Conservation (phyloP, 2,329 filamentous ascomycete species). For the Pochonia chlamydosporia region DNA sequence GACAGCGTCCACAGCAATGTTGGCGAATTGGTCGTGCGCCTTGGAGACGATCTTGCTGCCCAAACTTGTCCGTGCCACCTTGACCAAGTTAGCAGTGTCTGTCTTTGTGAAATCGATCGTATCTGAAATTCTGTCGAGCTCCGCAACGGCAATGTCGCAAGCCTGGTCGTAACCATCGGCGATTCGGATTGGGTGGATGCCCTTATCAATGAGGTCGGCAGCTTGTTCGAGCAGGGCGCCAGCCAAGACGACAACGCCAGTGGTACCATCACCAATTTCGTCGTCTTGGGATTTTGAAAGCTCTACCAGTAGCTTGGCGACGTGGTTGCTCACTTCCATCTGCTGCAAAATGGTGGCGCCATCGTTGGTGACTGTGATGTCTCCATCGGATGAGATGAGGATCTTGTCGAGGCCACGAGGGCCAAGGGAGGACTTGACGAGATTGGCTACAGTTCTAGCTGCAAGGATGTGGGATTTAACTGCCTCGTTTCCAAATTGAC, state of each 20-base stretch:
- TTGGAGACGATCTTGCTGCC: constrained; percentile 99
- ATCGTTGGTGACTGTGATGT: constrained; percentile 99
- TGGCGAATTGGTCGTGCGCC: constrained; percentile 94
- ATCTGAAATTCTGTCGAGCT: constrained; percentile 91
- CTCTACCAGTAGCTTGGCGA: constrained; percentile 93
- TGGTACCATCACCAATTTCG: constrained; percentile 97
- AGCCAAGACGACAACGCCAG: constrained; percentile 92
- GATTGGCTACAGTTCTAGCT: constrained; percentile 90
- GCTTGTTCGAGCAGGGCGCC: constrained; percentile 94
- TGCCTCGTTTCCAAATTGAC: constrained; percentile 92
- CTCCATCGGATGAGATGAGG: constrained; percentile 94
- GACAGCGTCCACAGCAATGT: constrained; percentile 95
- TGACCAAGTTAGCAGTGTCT: constrained; percentile 79
- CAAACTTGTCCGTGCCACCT: constrained; percentile 91
- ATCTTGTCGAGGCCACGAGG: constrained; percentile 98
- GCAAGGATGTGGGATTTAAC: constrained; percentile 98
- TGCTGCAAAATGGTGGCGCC: constrained; percentile 94
- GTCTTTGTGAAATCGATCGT: constrained; percentile 78
- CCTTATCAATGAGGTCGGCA: constrained; percentile 97
- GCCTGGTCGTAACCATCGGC: constrained; percentile 97
- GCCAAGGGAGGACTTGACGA: constrained; percentile 94
- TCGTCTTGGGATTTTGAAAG: constrained; percentile 98
- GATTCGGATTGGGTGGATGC: constrained; percentile 97
- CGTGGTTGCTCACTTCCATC: constrained; percentile 99
- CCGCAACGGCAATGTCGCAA: constrained; percentile 90